Evolutionary conservation across 306 rosid genomes (phyloP).

Genomic region (cucumber (Cucumis sativus)): DNA sequence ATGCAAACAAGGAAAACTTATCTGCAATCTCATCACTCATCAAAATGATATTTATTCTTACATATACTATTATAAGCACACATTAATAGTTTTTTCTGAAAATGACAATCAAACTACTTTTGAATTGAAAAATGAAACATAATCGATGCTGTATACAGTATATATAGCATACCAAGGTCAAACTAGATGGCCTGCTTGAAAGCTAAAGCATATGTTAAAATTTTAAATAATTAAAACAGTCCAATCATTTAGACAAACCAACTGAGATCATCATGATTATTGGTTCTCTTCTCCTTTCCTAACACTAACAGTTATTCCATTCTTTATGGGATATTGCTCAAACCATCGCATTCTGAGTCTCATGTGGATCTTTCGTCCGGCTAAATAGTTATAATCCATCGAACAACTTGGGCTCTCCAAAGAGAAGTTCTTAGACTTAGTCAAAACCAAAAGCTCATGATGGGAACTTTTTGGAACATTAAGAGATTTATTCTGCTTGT

Average conservation of each 20-base stretch:
- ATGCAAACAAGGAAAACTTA: too few species aligned
- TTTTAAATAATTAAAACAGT: neutral
- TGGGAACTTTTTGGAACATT: neutral
- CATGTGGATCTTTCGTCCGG: neutral
- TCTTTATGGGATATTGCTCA: neutral
- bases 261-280: constrained; percentile 3
- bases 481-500: constrained; percentile 1
- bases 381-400: neutral
- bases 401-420: neutral
- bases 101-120: neutral
- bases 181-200: neutral
- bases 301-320: neutral
- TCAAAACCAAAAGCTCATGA: neutral
- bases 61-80: too few species aligned
- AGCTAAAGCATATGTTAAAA: neutral
- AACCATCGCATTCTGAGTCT: neutral
- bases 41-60: too few species aligned
- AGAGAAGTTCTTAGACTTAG: neutral
- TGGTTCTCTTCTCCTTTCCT: neutral
- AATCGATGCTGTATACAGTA: neutral
- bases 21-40: too few species aligned
- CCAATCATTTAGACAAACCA: neutral
- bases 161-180: neutral
- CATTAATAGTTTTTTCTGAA: too few species aligned
- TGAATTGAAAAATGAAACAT: neutral